These are phyloP conservation scores for Candida anglica DNA, from an alignment of 805 yeast genomes.

Conservation along the genomic window DNA sequence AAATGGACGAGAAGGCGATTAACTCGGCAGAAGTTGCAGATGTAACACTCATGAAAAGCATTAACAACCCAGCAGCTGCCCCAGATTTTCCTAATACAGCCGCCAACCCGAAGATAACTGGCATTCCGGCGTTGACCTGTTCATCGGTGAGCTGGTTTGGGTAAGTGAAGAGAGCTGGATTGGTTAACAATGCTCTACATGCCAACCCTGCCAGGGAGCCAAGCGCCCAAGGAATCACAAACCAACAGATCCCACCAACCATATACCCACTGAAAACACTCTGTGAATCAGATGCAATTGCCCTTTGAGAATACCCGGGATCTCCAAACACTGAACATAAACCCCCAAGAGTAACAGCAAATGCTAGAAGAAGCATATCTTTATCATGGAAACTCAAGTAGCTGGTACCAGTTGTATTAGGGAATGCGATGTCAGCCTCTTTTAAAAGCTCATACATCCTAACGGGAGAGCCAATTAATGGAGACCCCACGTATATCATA, in stretches of 20 bases:
- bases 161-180: constrained; percentile 27
- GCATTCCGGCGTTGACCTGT: constrained; percentile 36
- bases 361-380: constrained; percentile 1
- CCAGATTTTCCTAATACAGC: constrained; percentile 36
- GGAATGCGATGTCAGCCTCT: constrained; percentile 18
- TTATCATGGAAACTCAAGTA: constrained; percentile 4
- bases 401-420: constrained; percentile 4
- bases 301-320: constrained; percentile 27
- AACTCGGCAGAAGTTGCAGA: constrained; percentile 42
- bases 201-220: constrained; percentile 26
- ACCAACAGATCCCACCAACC: constrained; percentile 46
- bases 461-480: constrained; percentile 41
- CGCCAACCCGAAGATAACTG: constrained; percentile 29
- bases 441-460: constrained; percentile 38
- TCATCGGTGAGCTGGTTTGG: constrained; percentile 32
- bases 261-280: constrained; percentile 40
- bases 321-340: constrained; percentile 18
- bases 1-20: constrained; percentile 37
- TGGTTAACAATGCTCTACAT: constrained; percentile 16
- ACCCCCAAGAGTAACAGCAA: constrained; percentile 10
- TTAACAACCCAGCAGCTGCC: constrained; percentile 36
- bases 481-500: constrained; percentile 30
- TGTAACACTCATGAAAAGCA: constrained; percentile 41
- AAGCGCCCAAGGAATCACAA: constrained; percentile 37
- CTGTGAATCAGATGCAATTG: constrained; percentile 41